phyloP scores from a whole-genome alignment of 1,139 yeast genomes.

The Protomyces pachydermus region DNA sequence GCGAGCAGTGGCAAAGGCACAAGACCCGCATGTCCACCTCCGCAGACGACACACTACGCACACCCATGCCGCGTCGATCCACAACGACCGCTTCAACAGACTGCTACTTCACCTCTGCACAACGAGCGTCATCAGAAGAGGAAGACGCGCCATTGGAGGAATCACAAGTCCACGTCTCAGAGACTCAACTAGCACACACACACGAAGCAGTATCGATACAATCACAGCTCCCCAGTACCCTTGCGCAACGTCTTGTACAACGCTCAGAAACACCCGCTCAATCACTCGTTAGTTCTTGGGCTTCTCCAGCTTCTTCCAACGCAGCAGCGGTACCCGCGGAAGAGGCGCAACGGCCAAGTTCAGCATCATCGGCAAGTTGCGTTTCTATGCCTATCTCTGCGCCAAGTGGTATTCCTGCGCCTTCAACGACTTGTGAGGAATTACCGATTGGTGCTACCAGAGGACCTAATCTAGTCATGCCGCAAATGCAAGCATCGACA shows the following conservation, averaged over 20 bases:
- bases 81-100: neutral
- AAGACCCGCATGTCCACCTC: neutral
- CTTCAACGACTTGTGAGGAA: slow-evolving; percentile 7
- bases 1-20: too few relatives aligned
- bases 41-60: neutral
- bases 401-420: slow-evolving; percentile 1
- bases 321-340: neutral
- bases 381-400: slow-evolving; percentile 6
- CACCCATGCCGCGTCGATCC: slow-evolving; percentile 11
- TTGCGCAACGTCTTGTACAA: neutral
- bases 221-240: neutral
- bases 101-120: neutral
- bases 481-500: neutral
- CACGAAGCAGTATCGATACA: too few relatives aligned
- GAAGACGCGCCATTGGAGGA: neutral
- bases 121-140: neutral
- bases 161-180: neutral
- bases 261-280: neutral
- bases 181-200: neutral
- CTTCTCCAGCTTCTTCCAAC: neutral
- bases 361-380: neutral
- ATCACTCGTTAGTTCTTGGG: neutral
- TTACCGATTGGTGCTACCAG: neutral
- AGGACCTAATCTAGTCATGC: slow-evolving; percentile 20
- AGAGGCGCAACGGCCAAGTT: neutral